Conservation (phyloP, 2,329 filamentous ascomycete genomes). For the Xylariaceae sp. region DNA sequence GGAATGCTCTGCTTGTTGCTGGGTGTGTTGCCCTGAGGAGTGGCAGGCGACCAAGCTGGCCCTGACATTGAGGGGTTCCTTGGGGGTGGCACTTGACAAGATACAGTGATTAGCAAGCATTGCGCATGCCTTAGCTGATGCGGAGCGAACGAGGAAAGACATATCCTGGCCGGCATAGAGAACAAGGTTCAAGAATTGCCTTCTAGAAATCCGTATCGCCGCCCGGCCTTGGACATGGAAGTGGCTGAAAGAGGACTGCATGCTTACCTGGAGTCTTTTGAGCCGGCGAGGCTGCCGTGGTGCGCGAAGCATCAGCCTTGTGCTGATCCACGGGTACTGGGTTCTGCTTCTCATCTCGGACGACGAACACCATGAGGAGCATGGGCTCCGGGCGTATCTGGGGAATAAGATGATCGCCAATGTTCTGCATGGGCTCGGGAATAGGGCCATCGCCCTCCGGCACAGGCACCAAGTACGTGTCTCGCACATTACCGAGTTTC, state of each 20-base stretch:
- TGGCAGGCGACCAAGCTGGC: conserved; percentile 48
- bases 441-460: conserved; percentile 61
- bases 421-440: conserved; percentile 80
- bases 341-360: conserved; percentile 51
- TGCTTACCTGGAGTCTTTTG: conserved; percentile 16
- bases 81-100: conserved; percentile 29
- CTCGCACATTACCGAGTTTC: conserved; percentile 66
- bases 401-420: conserved; percentile 78
- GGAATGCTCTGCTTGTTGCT: conserved; percentile 11
- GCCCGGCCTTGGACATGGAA: too few species aligned
- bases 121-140: conserved; percentile 3
- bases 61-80: conserved; percentile 43
- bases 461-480: conserved; percentile 86
- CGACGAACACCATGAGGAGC: conserved; percentile 78
- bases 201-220: too few species aligned
- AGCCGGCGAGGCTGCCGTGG: conserved; percentile 21
- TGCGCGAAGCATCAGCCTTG: conserved; percentile 13
- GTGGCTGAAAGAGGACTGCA: too few species aligned
- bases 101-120: too few species aligned
- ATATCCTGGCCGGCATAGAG: too few species aligned
- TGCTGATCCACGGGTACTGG: conserved; percentile 24
- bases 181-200: too few species aligned
- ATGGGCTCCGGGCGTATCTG: conserved; percentile 64
- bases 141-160: too few species aligned
- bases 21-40: conserved; percentile 30